Evolutionary conservation across 352 stramenopile species (phyloP).

Genomic region (Globisporangium lucens): DNA sequence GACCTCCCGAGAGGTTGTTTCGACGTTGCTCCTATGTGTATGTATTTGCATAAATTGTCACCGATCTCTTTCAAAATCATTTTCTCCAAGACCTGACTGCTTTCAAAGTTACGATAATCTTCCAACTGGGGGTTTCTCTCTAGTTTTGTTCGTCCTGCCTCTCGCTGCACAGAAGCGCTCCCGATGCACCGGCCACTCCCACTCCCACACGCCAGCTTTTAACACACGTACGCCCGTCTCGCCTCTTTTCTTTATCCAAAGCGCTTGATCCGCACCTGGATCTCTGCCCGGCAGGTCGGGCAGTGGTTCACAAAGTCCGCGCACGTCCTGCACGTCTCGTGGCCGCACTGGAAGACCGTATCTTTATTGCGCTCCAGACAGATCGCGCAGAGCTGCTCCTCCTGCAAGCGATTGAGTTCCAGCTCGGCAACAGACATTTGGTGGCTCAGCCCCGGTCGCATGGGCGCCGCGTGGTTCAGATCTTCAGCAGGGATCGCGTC

Average conservation of each 20-base stretch:
- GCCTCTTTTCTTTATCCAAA: conserved; percentile 35
- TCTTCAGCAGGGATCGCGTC: neutral
- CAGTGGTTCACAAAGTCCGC: conserved; percentile 53
- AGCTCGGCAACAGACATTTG: conserved; percentile 47
- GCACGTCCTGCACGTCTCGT: conserved; percentile 72
- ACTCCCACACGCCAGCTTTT: neutral
- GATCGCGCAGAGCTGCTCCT: conserved; percentile 65
- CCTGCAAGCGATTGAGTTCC: conserved; percentile 60
- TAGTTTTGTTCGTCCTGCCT: neutral
- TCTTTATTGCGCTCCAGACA: conserved; percentile 78
- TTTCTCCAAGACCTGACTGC: neutral
- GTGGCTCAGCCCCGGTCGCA: conserved; percentile 21
- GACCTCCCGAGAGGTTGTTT: neutral
- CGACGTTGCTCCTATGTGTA: neutral
- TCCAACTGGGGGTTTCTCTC: too few species aligned
- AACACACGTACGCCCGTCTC: neutral
- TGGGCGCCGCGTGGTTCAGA: neutral
- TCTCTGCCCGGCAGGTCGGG: conserved; percentile 67
- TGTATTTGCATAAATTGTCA: neutral
- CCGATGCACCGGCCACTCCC: neutral
- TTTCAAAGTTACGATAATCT: neutral
- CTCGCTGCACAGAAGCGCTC: neutral
- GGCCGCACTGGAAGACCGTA: conserved; percentile 81
- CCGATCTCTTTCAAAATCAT: neutral
- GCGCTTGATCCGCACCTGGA: conserved; percentile 72